Base-by-base conservation (phyloP, 2,329 filamentous ascomycete genomes). In the Trichoderma koningiopsis region DNA sequence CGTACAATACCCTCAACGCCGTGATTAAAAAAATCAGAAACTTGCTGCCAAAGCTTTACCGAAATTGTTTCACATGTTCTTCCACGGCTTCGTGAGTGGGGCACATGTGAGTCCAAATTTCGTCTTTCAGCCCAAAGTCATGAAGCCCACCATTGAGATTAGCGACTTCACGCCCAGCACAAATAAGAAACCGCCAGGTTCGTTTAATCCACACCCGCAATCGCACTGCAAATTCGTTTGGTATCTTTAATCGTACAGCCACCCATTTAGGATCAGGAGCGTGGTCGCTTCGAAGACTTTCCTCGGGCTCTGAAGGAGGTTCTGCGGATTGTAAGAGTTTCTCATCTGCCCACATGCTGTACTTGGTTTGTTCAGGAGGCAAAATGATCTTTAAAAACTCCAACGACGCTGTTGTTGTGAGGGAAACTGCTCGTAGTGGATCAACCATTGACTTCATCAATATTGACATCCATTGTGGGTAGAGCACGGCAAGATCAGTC, bases 401-500 rank as follows among this genome's bases (percentile, higher is more conserved):
- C 33, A 92, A 82, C 31, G 84, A 85, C 8, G 88, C 84, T 70
- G 86, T 87, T 72, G 90, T 83, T 56, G 90, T 91, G 47, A 92
- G 80, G 74, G 89, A 86, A 31, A 91, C 83, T 2, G 88, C 89
- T 67, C 89, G 83, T 59, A 84, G 79, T 0, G 89, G 88, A 73
- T 91, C 84, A n/a, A 89, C 85, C 16, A 88, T 86, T 62, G 86
- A 86, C 76, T 91, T 91, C 71, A 89, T 81, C 16, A 90, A 78
- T 10, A 88, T 75, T 1, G 86, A 85, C 75, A 86, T 86, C 72
- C 88, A 80, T 52, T 84, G 83, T 4, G 85, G 87, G 73, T 91
- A 92, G 22, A 92, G 78, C 1, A 91, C 79, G 1, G 87, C 86
- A 74, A 91, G 91, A 77, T 92, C 89, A 2, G 86, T 88, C 75